Base-by-base conservation (phyloP, 768 basidiomycete species). In the Boletellus sp. region DNA sequence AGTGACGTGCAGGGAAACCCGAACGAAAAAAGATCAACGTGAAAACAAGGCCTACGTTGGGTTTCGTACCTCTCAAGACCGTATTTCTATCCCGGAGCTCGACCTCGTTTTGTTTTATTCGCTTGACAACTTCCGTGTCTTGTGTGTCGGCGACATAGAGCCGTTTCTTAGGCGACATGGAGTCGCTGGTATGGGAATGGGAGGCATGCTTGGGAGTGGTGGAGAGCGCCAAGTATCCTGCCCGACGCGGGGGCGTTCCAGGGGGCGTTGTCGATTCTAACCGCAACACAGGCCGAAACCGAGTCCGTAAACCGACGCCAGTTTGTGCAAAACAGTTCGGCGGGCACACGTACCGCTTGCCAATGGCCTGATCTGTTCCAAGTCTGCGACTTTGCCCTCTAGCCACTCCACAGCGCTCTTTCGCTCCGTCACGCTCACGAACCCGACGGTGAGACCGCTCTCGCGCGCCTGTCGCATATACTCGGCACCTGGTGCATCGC, bases 381-480 rank as follows among this genome's bases (percentile, higher is more conserved):
- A 42, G 48, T 67, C 61, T 0, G 53, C 48, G 1, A 59, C 52
- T 31, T 71, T 76, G 32, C 88, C 84, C 58, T 87, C 82, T 38
- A 97, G 64, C 83, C 88, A 97, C 45, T 94, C 93, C 32, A 90
- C 81, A 0, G 95, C 83, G 39, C 76, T 76, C 72, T 89, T 91
- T 53, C 94, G 74, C 69, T 96, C 94, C 3, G 91, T 90, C 31
- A 92, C 82, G 57, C 87, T 84, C 34, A 97, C 90, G 64, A 92
- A 80, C 0, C 86, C 85, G 34, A 83, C 78, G 2, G 80, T 74
- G 26, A 93, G 70, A 1, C 90, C 87, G 37, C 77, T 77, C 60
- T 88, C 87, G 47, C 90, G 75, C 2, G 86, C 85, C 59, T 88
- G 84, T 63, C 85, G 87, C 81, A 95, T 83, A 70, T 98, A 98